Percentiles rank a stretch among this genome's conserved stretches.
These are phyloP conservation scores for Linnemannia schmuckeri DNA, from an alignment of 192 early-diverging fungal genomes.

Conservation along the genomic window DNA sequence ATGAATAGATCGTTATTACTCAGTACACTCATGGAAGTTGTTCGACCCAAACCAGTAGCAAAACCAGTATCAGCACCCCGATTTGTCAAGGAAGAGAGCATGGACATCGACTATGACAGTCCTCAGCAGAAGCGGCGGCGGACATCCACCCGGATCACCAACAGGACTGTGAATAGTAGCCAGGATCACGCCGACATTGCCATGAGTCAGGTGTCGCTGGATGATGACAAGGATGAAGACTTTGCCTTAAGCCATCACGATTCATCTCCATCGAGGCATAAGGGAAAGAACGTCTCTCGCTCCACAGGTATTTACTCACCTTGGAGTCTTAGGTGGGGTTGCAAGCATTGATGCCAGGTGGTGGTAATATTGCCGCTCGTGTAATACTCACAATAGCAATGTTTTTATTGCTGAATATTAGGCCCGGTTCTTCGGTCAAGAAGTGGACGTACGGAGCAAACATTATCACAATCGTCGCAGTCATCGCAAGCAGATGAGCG, in stretches of 20 bases:
- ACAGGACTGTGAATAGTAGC: not conserved
- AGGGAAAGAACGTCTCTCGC: slow-evolving; percentile 26
- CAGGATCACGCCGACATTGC: slow-evolving; percentile 5
- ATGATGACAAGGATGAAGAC: slow-evolving; percentile 36
- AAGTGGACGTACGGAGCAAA: slow-evolving; percentile 6
- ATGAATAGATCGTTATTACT: slow-evolving; percentile 22
- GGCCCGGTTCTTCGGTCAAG: slow-evolving; percentile 40
- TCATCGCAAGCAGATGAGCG: not conserved
- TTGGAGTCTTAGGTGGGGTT: not conserved
- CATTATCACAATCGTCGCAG: not conserved
- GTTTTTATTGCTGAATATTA: not conserved
- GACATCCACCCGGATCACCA: slow-evolving; percentile 28
- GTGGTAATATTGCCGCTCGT: not conserved
- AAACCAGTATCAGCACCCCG: not conserved
- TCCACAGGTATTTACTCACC: not conserved
- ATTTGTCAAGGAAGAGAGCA: slow-evolving; percentile 7
- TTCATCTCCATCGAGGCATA: not conserved
- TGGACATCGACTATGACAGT: slow-evolving; percentile 29
- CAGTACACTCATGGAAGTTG: slow-evolving; percentile 14
- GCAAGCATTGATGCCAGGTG: not conserved
- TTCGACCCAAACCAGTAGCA: not conserved
- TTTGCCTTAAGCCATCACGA: slow-evolving; percentile 21
- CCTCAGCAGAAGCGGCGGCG: slow-evolving; percentile 40
- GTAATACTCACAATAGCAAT: not conserved
- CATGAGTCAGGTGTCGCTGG: slow-evolving; percentile 7